Percentiles rank a stretch among this genome's conserved stretches.
Conservation (phyloP, 2,329 filamentous ascomycete species). For the Taxawa tesnikishii region DNA sequence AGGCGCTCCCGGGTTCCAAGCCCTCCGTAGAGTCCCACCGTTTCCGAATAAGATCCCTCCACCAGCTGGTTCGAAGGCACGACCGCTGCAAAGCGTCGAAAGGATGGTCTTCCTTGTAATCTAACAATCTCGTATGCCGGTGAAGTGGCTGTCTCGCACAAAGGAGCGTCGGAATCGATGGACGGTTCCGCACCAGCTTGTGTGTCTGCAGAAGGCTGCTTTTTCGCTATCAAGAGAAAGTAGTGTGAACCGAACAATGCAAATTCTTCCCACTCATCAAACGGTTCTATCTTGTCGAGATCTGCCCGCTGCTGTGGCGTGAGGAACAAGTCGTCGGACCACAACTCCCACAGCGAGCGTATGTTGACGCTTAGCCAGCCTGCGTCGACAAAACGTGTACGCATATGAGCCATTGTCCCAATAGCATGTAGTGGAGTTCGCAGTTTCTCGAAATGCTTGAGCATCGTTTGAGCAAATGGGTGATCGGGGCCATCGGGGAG, state of each 20-base stretch:
- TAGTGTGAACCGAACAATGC: slow-evolving; percentile 76
- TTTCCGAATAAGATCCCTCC: slow-evolving; percentile 12
- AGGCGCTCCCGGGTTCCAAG: slow-evolving; percentile 36
- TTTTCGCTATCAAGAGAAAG: slow-evolving; percentile 59
- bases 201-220: too few relatives aligned
- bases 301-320: slow-evolving; percentile 43
- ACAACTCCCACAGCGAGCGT: slow-evolving; percentile 70
- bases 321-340: slow-evolving; percentile 59
- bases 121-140: too few relatives aligned
- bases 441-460: slow-evolving; percentile 69
- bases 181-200: too few relatives aligned
- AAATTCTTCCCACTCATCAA: slow-evolving; percentile 96
- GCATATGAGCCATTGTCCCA: slow-evolving; percentile 50
- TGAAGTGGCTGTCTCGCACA: too few relatives aligned
- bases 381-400: slow-evolving; percentile 51
- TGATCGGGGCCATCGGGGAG: slow-evolving; percentile 65
- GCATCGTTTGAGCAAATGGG: slow-evolving; percentile 79
- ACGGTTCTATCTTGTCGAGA: slow-evolving; percentile 64
- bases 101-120: slow-evolving; percentile 4
- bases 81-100: slow-evolving; percentile 27
- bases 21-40: slow-evolving; percentile 30
- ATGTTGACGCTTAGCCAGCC: slow-evolving; percentile 55
- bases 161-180: too few relatives aligned
- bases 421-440: slow-evolving; percentile 68
- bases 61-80: slow-evolving; percentile 18